A percentile compares a stretch with the other conserved stretches of the same genome.
Conservation (phyloP, 768 basidiomycete species). For the Sporobolomyces pararoseus region DNA sequence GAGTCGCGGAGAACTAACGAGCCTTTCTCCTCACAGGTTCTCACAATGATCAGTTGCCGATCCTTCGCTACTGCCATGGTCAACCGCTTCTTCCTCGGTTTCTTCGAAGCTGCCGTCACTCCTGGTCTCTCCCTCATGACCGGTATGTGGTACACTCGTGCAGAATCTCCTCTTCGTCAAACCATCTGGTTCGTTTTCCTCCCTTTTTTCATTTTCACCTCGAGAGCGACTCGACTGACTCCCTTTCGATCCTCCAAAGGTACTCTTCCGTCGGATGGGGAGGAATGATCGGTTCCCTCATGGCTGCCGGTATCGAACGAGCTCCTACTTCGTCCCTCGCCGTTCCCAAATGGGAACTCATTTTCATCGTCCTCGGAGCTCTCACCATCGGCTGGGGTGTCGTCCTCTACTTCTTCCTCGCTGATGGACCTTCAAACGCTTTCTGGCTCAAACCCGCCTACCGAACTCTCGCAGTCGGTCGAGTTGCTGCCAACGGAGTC, state of each 20-base stretch:
- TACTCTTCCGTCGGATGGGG: slow-evolving; percentile 48
- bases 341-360: slow-evolving; percentile 41
- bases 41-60: slow-evolving; percentile 47
- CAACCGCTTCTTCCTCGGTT: slow-evolving; percentile 49
- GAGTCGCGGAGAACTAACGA: too few species aligned
- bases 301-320: slow-evolving; percentile 48
- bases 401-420: slow-evolving; percentile 49
- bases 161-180: slow-evolving; percentile 48
- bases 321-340: neutral
- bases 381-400: slow-evolving; percentile 48
- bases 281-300: slow-evolving; percentile 48
- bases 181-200: slow-evolving; percentile 50
- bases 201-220: neutral
- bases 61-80: slow-evolving; percentile 47
- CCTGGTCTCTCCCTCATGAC: slow-evolving; percentile 50
- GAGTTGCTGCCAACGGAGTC: slow-evolving; percentile 48
- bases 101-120: slow-evolving; percentile 49
- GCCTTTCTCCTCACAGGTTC: neutral
- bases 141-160: slow-evolving; percentile 46
- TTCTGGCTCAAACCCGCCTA: slow-evolving; percentile 47
- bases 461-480: slow-evolving; percentile 48
- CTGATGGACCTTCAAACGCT: slow-evolving; percentile 48
- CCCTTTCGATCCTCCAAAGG: too few species aligned
- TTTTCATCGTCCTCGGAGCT: slow-evolving; percentile 47
- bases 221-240: neutral